Percentiles rank a stretch among this genome's conserved stretches.
These are phyloP conservation scores for Trichoderma erinaceum DNA, from an alignment of 495 filamentous ascomycete genomes.

Conservation along the genomic window DNA sequence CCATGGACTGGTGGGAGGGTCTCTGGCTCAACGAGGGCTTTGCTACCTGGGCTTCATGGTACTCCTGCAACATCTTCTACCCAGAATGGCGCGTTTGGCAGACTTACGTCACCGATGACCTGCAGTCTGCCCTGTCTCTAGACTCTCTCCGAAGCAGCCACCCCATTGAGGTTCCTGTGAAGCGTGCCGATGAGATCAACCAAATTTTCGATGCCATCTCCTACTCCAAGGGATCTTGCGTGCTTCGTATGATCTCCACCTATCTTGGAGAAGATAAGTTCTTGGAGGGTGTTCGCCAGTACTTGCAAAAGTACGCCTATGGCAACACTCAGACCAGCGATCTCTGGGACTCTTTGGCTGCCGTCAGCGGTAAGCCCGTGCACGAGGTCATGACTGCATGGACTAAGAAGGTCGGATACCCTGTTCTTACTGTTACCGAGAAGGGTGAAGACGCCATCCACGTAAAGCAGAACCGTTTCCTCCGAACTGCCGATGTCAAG, in stretches of 20 bases:
- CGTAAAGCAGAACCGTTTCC: slow-evolving; percentile 71
- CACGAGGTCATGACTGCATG: slow-evolving; percentile 81
- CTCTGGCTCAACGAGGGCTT: slow-evolving; percentile 97
- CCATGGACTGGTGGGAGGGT: slow-evolving; percentile 88
- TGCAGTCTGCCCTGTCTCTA: slow-evolving; percentile 82
- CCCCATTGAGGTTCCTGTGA: slow-evolving; percentile 89
- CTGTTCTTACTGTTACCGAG: slow-evolving; percentile 79
- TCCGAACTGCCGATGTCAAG: slow-evolving; percentile 83
- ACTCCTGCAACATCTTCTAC: slow-evolving; percentile 83
- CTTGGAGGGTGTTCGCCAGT: slow-evolving; percentile 77
- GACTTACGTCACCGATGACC: slow-evolving; percentile 86
- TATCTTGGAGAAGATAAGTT: slow-evolving; percentile 83
- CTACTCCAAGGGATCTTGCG: slow-evolving; percentile 90
- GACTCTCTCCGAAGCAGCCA: slow-evolving; percentile 87
- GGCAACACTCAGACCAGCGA: slow-evolving; percentile 90
- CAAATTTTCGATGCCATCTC: slow-evolving; percentile 95
- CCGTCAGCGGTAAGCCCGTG: slow-evolving; percentile 84
- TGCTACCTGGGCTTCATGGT: slow-evolving; percentile 96
- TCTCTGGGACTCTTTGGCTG: slow-evolving; percentile 80
- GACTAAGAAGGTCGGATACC: slow-evolving; percentile 92
- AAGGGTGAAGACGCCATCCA: slow-evolving; percentile 67
- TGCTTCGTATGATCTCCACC: slow-evolving; percentile 86
- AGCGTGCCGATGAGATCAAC: slow-evolving; percentile 84
- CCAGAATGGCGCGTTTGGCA: slow-evolving; percentile 95
- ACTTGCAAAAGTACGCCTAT: slow-evolving; percentile 81